phyloP scores from a whole-genome alignment of 371 early-diverging fungal genomes.

The Amoeboaphelidium protococcarum region DNA sequence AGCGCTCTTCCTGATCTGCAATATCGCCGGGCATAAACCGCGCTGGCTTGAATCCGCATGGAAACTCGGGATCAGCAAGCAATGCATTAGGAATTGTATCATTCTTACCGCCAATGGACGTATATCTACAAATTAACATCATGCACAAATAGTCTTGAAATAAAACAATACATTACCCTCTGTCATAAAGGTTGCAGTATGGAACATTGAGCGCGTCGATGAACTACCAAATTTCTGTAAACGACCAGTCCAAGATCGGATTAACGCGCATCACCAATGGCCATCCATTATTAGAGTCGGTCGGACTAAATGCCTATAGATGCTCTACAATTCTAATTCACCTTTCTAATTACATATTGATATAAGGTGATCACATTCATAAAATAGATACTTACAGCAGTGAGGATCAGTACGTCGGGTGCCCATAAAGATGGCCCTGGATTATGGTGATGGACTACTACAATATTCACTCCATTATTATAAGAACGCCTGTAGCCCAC shows the following conservation, averaged over 20 bases:
- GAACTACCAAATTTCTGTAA: slow-evolving; percentile 59
- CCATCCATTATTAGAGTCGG: slow-evolving; percentile 77
- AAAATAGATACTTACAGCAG: slow-evolving; percentile 24
- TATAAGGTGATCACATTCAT: not conserved
- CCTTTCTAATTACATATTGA: not conserved
- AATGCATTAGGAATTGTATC: slow-evolving; percentile 54
- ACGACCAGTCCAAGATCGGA: slow-evolving; percentile 75
- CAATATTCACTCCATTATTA: too few species aligned
- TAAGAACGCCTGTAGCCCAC: slow-evolving; percentile 38
- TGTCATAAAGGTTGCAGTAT: slow-evolving; percentile 70
- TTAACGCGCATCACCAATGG: slow-evolving; percentile 72
- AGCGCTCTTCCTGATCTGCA: too few species aligned
- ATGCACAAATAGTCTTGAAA: not conserved
- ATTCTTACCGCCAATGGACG: slow-evolving; percentile 66
- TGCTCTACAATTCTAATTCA: slow-evolving; percentile 17
- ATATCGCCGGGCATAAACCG: too few species aligned
- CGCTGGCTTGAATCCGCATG: slow-evolving; percentile 39
- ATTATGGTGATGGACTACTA: too few species aligned
- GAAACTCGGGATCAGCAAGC: slow-evolving; percentile 8
- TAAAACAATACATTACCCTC: slow-evolving; percentile 26
- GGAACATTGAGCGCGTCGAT: slow-evolving; percentile 34
- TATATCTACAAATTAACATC: slow-evolving; percentile 28
- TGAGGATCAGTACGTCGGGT: slow-evolving; percentile 74
- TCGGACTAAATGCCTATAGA: slow-evolving; percentile 35
- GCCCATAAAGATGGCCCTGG: slow-evolving; percentile 65